These are phyloP conservation scores for Graphium sp. DNA, from an alignment of 2,329 filamentous ascomycete genomes.

Conservation along the genomic window DNA sequence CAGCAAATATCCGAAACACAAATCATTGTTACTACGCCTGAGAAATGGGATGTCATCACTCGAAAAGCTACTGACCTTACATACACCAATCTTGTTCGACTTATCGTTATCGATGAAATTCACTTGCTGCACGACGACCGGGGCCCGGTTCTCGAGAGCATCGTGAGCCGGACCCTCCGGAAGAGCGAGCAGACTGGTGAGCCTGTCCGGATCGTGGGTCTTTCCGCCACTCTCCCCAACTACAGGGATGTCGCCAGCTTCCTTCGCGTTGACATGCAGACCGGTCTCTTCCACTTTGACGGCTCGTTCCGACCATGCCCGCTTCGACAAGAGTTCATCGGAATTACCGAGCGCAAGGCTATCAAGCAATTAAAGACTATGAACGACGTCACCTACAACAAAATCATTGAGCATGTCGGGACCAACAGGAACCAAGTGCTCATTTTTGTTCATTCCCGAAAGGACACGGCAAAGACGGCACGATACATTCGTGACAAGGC, in stretches of 20 bases:
- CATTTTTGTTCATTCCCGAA: slow-evolving; percentile 95
- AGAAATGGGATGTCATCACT: slow-evolving; percentile 99
- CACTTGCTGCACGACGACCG: slow-evolving; percentile 94
- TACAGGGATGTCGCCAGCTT: slow-evolving; percentile 94
- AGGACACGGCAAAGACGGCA: slow-evolving; percentile 95
- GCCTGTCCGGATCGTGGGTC: slow-evolving; percentile 74
- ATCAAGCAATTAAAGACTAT: slow-evolving; percentile 99
- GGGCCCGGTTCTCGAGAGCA: slow-evolving; percentile 91
- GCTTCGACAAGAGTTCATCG: slow-evolving; percentile 90
- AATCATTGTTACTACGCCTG: slow-evolving; percentile 93
- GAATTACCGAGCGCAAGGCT: slow-evolving; percentile 91
- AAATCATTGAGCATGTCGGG: slow-evolving; percentile 91
- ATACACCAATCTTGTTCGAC: slow-evolving; percentile 90
- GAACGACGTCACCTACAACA: slow-evolving; percentile 98
- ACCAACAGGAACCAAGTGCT: slow-evolving; percentile 93
- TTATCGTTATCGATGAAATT: slow-evolving; percentile 96
- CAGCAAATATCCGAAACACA: slow-evolving; percentile 97
- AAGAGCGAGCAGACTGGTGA: slow-evolving; percentile 90
- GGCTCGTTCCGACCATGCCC: slow-evolving; percentile 87
- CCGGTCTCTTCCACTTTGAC: slow-evolving; percentile 92
- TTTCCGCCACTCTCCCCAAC: slow-evolving; percentile 91
- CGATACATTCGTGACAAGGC: slow-evolving; percentile 94
- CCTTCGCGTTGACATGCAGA: slow-evolving; percentile 70
- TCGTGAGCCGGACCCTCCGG: slow-evolving; percentile 85
- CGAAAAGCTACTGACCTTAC: slow-evolving; percentile 92